Conservation (phyloP, 2,329 filamentous ascomycete species). For the Aureobasidium sp. region DNA sequence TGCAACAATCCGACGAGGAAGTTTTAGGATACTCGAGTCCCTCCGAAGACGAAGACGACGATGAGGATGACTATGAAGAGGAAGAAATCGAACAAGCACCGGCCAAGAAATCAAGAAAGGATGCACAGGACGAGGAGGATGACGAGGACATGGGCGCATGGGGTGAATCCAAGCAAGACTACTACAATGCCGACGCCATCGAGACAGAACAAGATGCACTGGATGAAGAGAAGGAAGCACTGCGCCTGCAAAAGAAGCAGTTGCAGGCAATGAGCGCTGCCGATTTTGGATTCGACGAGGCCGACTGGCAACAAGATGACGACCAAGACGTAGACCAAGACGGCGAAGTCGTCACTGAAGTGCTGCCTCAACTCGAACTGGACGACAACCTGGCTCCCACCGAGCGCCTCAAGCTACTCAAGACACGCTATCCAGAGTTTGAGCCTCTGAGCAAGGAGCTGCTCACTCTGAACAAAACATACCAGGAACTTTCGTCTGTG, state of each 20-base stretch:
- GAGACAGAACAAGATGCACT: conserved; percentile 68
- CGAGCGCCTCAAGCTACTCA: conserved; percentile 69
- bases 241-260: conserved; percentile 83
- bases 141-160: conserved; percentile 63
- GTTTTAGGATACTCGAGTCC: conserved; percentile 45
- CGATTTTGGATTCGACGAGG: conserved; percentile 89
- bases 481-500: background rate
- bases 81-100: conserved; percentile 30
- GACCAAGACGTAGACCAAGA: conserved; percentile 37
- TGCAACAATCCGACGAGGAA: conserved; percentile 58
- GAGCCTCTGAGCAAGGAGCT: conserved; percentile 79
- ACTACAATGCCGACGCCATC: conserved; percentile 80
- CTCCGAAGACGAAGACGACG: conserved; percentile 41
- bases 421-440: conserved; percentile 84
- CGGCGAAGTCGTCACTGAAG: conserved; percentile 62
- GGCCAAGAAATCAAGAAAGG: conserved; percentile 20
- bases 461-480: conserved; percentile 52
- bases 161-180: conserved; percentile 82
- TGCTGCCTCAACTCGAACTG: conserved; percentile 77
- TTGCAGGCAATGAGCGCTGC: conserved; percentile 80
- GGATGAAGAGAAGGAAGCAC: conserved; percentile 87
- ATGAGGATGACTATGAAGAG: conserved; percentile 46
- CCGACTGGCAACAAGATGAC: conserved; percentile 65
- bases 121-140: conserved; percentile 39
- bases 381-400: conserved; percentile 69